These are phyloP conservation scores for Neostapfia colusana DNA, from an alignment of 176 grass and related monocot species.

Conservation along the genomic window DNA sequence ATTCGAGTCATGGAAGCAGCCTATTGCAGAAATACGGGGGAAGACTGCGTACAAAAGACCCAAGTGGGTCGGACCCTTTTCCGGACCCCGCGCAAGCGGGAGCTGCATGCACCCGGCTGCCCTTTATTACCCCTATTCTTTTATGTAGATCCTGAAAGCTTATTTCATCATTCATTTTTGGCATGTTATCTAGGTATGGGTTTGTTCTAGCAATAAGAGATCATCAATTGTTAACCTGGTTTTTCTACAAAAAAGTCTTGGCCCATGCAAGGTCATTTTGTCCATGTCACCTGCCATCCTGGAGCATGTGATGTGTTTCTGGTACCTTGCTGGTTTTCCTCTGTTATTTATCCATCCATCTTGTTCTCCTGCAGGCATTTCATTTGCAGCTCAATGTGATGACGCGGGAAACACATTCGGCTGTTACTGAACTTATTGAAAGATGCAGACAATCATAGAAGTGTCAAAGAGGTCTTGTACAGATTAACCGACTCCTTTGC, in stretches of 20 bases:
- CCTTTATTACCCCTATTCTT: too few relatives aligned
- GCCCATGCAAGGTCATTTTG: background rate
- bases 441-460: conserved; percentile 80
- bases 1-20: too few relatives aligned
- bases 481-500: conserved; percentile 49
- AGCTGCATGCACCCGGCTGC: too few relatives aligned
- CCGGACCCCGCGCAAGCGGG: too few relatives aligned
- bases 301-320: background rate
- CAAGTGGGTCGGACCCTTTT: too few relatives aligned
- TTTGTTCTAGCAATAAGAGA: background rate
- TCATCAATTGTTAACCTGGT: background rate
- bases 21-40: too few relatives aligned
- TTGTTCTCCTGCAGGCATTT: conserved; percentile 64
- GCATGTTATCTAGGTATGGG: background rate
- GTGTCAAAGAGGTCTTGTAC: conserved; percentile 64
- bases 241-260: background rate
- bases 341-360: conserved; percentile 2
- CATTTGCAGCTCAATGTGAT: conserved; percentile 97
- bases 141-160: too few relatives aligned
- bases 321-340: background rate
- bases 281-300: background rate
- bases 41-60: too few relatives aligned
- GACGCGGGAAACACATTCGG: conserved; percentile 79
- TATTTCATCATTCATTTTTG: background rate
- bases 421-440: conserved; percentile 82